These are phyloP conservation scores for Mycena capillaripes DNA, from an alignment of 768 basidiomycete genomes.

Conservation along the genomic window DNA sequence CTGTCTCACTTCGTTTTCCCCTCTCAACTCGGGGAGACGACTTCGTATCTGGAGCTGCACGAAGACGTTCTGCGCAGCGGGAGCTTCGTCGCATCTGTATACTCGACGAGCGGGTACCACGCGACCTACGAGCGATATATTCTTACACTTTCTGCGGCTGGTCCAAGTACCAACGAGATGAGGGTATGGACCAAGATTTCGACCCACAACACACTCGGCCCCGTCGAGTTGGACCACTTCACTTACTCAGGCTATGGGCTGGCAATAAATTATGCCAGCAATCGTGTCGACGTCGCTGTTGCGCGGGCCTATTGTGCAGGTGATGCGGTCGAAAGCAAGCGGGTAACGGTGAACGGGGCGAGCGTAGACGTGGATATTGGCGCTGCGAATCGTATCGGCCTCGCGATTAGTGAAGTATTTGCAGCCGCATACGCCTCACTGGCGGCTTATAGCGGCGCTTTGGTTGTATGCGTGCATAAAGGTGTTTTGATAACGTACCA, in stretches of 20 bases:
- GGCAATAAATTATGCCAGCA: neutral
- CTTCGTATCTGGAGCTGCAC: neutral
- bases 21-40: neutral
- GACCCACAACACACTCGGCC: neutral
- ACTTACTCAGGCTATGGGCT: neutral
- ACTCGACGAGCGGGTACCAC: slow-evolving; percentile 1
- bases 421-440: neutral
- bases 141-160: neutral
- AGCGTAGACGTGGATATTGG: neutral
- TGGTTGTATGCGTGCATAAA: neutral
- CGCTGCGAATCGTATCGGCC: neutral
- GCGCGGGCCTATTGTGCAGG: slow-evolving; percentile 1
- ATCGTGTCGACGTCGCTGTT: neutral
- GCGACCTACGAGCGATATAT: neutral
- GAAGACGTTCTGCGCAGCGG: slow-evolving; percentile 1
- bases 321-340: neutral
- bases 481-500: neutral
- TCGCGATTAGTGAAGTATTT: neutral
- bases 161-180: neutral
- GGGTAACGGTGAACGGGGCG: neutral
- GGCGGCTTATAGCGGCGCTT: neutral
- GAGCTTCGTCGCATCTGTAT: slow-evolving; percentile 3
- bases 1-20: neutral
- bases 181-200: neutral
- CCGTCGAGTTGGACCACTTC: neutral